Conservation (phyloP, 441 rosid species). For the Hura crepitans region DNA sequence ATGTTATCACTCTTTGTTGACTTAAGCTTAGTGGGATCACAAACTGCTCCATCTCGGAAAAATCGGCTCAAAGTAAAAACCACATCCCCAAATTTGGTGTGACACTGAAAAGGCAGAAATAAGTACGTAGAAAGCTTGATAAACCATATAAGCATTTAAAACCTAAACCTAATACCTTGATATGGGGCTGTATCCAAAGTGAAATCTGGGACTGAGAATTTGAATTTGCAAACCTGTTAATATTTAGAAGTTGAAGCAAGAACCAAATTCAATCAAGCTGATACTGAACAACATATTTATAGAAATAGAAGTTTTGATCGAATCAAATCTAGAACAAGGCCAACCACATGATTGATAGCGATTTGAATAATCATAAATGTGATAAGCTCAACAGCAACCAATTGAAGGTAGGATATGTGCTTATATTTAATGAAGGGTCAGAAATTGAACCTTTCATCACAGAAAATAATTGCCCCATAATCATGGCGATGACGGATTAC, state of each 20-base stretch:
- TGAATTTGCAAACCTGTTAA: conserved; percentile 67
- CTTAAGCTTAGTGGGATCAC: conserved; percentile 35
- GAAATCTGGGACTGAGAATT: conserved; percentile 81
- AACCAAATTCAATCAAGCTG: conserved; percentile 11
- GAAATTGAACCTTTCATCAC: conserved; percentile 76
- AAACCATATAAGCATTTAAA: conserved; percentile 20
- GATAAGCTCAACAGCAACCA: background rate
- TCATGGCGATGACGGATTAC: conserved; percentile 96
- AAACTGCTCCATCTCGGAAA: conserved; percentile 58
- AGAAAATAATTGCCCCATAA: conserved; percentile 88
- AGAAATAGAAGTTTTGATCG: background rate
- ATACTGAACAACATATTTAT: background rate
- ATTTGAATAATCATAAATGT: background rate
- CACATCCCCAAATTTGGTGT: conserved; percentile 76
- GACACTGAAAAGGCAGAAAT: conserved; percentile 52
- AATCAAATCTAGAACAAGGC: background rate
- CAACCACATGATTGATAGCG: background rate
- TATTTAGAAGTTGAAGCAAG: conserved; percentile 26
- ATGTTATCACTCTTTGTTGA: conserved; percentile 33
- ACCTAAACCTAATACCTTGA: conserved; percentile 50
- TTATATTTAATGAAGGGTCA: background rate
- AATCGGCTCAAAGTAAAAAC: conserved; percentile 78
- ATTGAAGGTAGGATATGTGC: background rate
- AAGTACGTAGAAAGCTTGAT: conserved; percentile 21
- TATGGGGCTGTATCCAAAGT: conserved; percentile 84